phyloP scores from a whole-genome alignment of 2,329 filamentous ascomycete genomes.

The Microascus cirrosus region DNA sequence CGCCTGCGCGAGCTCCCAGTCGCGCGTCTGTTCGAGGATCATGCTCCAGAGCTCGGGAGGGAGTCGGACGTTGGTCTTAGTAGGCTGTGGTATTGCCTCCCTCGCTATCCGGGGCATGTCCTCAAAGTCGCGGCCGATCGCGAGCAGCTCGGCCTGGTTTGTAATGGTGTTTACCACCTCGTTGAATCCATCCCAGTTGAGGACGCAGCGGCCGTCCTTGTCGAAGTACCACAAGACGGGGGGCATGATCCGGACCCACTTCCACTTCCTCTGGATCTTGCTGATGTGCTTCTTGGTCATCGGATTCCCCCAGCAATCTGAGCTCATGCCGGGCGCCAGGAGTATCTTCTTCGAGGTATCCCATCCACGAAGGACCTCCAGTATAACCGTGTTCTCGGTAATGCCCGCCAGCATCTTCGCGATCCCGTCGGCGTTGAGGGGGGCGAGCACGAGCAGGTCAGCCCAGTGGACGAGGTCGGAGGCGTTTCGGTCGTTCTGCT shows the following conservation, averaged over 20 bases:
- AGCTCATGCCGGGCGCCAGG: constrained; percentile 80
- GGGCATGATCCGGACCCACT: constrained; percentile 72
- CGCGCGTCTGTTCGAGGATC: constrained; percentile 70
- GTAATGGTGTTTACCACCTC: constrained; percentile 65
- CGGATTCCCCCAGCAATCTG: constrained; percentile 81
- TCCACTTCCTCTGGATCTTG: constrained; percentile 75
- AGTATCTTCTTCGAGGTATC: constrained; percentile 76
- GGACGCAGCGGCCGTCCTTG: constrained; percentile 29
- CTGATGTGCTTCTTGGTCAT: constrained; percentile 79
- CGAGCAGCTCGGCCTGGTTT: constrained; percentile 66
- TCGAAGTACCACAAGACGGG: constrained; percentile 78
- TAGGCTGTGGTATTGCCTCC: constrained; percentile 19
- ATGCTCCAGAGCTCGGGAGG: constrained; percentile 86
- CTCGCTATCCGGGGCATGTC: constrained; percentile 23
- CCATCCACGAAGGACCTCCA: constrained; percentile 78
- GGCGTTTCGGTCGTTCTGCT: constrained; percentile 22
- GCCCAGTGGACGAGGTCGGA: constrained; percentile 76
- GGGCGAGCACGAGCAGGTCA: constrained; percentile 72
- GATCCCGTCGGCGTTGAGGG: constrained; percentile 73
- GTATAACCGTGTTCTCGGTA: constrained; percentile 60
- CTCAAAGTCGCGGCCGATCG: constrained; percentile 61
- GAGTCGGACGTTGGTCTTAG: constrained; percentile 32
- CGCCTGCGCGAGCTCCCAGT: constrained; percentile 83
- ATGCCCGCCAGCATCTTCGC: constrained; percentile 82
- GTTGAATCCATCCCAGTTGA: constrained; percentile 54